Evolutionary conservation across 192 early-diverging fungal species (phyloP), one percentile per base, ranked within the genome.

Genomic region (Mortierella antarctica): DNA sequence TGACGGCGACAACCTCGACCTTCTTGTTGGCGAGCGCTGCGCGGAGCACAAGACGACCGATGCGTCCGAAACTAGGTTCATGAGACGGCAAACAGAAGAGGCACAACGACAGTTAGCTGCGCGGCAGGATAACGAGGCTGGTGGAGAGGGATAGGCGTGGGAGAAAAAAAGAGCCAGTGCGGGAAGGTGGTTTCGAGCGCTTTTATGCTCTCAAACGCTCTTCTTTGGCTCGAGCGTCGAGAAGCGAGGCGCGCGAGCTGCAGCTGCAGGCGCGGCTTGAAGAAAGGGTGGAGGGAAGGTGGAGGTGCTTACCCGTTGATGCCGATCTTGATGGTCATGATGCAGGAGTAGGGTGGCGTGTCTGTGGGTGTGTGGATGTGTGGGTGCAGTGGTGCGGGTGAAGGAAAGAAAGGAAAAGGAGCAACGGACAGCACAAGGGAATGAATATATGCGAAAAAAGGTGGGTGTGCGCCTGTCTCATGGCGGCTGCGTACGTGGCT

Each of bases 11-110:
- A 60, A 99, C 95, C 61, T 93, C 78, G 54, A 96, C 87, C 17
- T 89, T 72, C 50, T 89, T 80, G 84, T 93, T 87, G 76, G 88
- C 81, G 23, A 96, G 86, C 50, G 96, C 89, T 57, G 95, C 91
- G 81, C 96, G 94, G 81, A 99, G 88, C 46, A 99, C 96, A 62
- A 99, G 92, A 86, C 97, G 97, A 70, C 97, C 97, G 73, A 99
- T 99, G 86, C 97, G 96, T 80, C 97, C 97, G 84, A 98, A 99
- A 59, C 94, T 87, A 80, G 31, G 59, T 40, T 45, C 0, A 31
- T 17, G 31, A 54, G 21, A 58, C 2, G 14, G 52, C 17, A 12
- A 8, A 58, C 39, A 21, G 9, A 49, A 5, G 52, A 9, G 52
- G 21, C 12, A n/a, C 14, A 39, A 60, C 39, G 11, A 40, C 11